Evolutionary conservation across 78 protist genomes (phyloP).

Genomic region (Cavenderia fasciculata): DNA sequence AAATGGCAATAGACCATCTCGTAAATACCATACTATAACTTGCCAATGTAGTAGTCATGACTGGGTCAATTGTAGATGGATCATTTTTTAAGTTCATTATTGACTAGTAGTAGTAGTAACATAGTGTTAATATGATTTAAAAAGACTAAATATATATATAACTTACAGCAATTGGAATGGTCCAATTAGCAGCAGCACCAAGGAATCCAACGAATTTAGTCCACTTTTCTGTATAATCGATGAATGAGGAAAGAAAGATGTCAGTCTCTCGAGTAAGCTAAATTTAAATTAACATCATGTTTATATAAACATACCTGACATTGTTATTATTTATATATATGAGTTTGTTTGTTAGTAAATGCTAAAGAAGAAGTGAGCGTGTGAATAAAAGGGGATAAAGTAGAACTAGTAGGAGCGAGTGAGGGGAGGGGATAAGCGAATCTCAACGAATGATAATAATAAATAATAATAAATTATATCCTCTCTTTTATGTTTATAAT

Average conservation of each 20-base stretch:
- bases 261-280: too few species aligned
- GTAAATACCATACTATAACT: conserved; percentile 55
- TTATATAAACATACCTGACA: conserved; percentile 6
- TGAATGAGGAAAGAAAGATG: too few species aligned
- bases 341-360: neutral
- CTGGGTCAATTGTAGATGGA: conserved; percentile 53
- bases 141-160: neutral
- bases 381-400: too few species aligned
- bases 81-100: conserved; percentile 61
- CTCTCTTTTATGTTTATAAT: neutral
- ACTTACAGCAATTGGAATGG: conserved; percentile 75
- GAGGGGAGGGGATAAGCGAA: neutral
- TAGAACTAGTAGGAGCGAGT: neutral
- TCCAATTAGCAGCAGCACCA: conserved; percentile 81
- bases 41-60: conserved; percentile 65
- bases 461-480: neutral
- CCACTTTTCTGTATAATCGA: conserved; percentile 28
- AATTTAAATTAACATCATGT: neutral
- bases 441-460: neutral
- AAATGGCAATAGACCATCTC: conserved; percentile 70
- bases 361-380: too few species aligned
- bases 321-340: neutral
- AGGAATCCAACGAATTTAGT: conserved; percentile 47
- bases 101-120: conserved; percentile 9
- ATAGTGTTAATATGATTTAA: neutral